Evolutionary conservation across 208 protist species (phyloP).

Genomic region (Crithidia expoeki): DNA sequence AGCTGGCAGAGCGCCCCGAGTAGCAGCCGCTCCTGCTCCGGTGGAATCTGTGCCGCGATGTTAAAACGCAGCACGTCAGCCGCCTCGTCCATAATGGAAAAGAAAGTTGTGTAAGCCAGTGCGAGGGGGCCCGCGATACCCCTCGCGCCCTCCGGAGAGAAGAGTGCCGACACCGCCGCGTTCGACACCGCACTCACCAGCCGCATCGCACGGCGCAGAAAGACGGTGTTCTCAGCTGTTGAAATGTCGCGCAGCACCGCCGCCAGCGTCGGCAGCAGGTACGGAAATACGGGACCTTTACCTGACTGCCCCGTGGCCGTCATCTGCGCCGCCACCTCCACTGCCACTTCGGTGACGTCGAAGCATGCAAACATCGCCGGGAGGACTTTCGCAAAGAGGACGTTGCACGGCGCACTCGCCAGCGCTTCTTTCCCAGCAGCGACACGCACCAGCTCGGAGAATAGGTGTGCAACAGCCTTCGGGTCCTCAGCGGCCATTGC

Average conservation of each 20-base stretch:
- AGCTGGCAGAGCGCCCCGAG: constrained; percentile 70
- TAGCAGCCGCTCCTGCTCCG: constrained; percentile 42
- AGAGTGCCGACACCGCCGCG: constrained; percentile 50
- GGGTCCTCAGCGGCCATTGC: constrained; percentile 25
- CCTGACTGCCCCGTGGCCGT: constrained; percentile 3
- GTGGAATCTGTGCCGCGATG: constrained; percentile 57
- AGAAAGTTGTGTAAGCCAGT: constrained; percentile 67
- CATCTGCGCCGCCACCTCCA: constrained; percentile 30
- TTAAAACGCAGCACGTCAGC: constrained; percentile 70
- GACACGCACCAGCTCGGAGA: constrained; percentile 55
- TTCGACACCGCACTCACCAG: constrained; percentile 59
- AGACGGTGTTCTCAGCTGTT: constrained; percentile 24
- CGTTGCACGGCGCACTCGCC: constrained; percentile 26
- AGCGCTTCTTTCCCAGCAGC: constrained; percentile 40
- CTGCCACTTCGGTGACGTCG: constrained; percentile 26
- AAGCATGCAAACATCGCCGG: constrained; percentile 36
- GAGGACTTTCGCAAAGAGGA: constrained; percentile 48
- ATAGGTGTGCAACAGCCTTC: constrained; percentile 34
- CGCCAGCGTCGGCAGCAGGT: constrained; percentile 65
- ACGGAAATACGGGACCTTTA: constrained; percentile 17
- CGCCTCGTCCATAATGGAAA: constrained; percentile 65
- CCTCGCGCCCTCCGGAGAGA: constrained; percentile 35
- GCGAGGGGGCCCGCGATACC: constrained; percentile 42
- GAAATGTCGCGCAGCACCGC: constrained; percentile 60
- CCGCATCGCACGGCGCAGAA: constrained; percentile 48